These are phyloP conservation scores for Calonectria ilicicola DNA, from an alignment of 2,329 filamentous ascomycete genomes.

Conservation along the genomic window DNA sequence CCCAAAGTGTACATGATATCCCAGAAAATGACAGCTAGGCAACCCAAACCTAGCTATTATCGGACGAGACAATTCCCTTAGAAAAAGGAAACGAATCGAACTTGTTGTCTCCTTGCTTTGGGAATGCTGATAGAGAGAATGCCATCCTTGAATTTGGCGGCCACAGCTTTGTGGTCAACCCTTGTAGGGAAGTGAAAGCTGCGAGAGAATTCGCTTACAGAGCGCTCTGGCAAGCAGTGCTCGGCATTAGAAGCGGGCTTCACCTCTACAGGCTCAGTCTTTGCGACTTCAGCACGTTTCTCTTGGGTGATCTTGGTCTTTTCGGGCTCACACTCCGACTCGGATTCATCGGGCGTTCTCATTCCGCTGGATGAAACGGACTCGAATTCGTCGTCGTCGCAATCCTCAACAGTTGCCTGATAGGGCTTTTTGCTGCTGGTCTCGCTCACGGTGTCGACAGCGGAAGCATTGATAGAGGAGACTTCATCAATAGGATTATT, in stretches of 20 bases:
- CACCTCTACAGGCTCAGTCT: conserved; percentile 28
- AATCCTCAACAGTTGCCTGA: conserved; percentile 72
- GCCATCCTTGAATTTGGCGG: conserved; percentile 73
- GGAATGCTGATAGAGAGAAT: conserved; percentile 74
- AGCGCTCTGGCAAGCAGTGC: conserved; percentile 79
- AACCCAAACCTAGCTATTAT: neutral
- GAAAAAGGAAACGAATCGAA: conserved; percentile 65
- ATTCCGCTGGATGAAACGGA: conserved; percentile 33
- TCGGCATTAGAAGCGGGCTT: conserved; percentile 59
- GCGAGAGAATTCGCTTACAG: conserved; percentile 74
- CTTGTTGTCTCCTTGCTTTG: conserved; percentile 71
- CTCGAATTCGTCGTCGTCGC: conserved; percentile 60
- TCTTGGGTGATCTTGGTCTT: neutral
- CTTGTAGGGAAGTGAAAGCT: conserved; percentile 75
- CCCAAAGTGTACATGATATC: neutral
- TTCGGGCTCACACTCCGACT: conserved; percentile 8
- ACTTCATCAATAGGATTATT: conserved; percentile 55
- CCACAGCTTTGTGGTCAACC: conserved; percentile 72
- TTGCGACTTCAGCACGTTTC: neutral
- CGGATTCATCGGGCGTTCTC: conserved; percentile 4
- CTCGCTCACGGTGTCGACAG: conserved; percentile 32
- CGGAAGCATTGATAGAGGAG: neutral
- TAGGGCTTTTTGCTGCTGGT: conserved; percentile 50
- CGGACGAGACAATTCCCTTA: conserved; percentile 47
- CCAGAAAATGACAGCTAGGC: neutral